Conservation (phyloP, 768 basidiomycete species). For the Rhizopogon vulgaris region DNA sequence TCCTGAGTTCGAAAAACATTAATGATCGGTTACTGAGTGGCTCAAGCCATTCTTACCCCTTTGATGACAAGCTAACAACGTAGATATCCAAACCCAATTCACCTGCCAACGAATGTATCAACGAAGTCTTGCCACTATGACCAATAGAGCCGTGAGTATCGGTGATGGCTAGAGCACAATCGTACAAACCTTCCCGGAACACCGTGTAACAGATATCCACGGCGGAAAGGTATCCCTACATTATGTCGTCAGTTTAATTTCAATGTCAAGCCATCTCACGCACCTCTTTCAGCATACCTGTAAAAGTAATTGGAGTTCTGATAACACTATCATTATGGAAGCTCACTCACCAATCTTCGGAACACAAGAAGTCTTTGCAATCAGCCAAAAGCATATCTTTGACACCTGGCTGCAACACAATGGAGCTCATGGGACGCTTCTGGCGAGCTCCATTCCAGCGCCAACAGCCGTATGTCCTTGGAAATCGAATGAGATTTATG, state of each 20-base stretch:
- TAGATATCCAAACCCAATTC: conserved; percentile 88
- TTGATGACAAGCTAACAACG: conserved; percentile 81
- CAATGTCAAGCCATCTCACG: conserved; percentile 21
- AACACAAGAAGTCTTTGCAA: conserved; percentile 78
- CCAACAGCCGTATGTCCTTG: conserved; percentile 71
- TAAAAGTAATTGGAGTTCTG: conserved; percentile 13
- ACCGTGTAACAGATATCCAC: conserved; percentile 80
- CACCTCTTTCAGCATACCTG: conserved; percentile 90
- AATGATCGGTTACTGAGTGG: background rate
- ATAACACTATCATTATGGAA: conserved; percentile 14
- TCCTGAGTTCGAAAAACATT: conserved; percentile 36
- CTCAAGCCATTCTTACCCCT: conserved; percentile 51
- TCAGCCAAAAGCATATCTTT: conserved; percentile 88
- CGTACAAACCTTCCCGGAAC: conserved; percentile 70
- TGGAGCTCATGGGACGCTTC: conserved; percentile 89
- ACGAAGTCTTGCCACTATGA: conserved; percentile 74
- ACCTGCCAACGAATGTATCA: conserved; percentile 80
- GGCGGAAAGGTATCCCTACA: conserved; percentile 79
- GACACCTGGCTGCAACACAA: conserved; percentile 82
- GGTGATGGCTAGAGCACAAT: background rate
- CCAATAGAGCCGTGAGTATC: conserved; percentile 10
- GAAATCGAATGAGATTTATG: background rate
- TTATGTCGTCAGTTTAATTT: conserved; percentile 11
- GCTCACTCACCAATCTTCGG: conserved; percentile 72
- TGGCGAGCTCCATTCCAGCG: conserved; percentile 85